A percentile compares a stretch with the other conserved stretches of the same genome.
Evolutionary conservation across 129 eudicot species (phyloP).

Genomic region (Arctium minus): DNA sequence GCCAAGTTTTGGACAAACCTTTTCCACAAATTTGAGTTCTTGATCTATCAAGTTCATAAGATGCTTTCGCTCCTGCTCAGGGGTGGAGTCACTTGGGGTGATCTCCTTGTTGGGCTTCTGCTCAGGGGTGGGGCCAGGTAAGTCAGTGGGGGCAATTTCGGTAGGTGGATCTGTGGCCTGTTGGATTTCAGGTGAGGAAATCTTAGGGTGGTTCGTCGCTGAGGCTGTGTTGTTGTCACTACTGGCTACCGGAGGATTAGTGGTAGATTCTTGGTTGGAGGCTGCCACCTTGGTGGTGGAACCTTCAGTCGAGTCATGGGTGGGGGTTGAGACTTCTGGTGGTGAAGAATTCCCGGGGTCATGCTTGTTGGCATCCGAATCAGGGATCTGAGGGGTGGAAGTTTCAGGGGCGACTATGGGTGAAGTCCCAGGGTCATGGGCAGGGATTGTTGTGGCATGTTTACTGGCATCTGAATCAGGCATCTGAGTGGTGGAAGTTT

Average conservation of each 20-base stretch:
- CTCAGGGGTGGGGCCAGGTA: not conserved
- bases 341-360: not conserved
- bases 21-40: not conserved
- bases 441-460: not conserved
- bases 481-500: not conserved
- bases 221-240: too few species aligned
- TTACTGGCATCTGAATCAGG: constrained; percentile 2
- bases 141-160: not conserved
- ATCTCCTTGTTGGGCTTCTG: not conserved
- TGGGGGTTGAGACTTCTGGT: not conserved
- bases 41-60: constrained; percentile 17
- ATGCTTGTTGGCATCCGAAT: not conserved
- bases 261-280: not conserved
- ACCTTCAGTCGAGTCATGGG: not conserved
- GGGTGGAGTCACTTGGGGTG: not conserved
- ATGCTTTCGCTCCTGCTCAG: not conserved
- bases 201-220: not conserved
- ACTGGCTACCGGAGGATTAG: not conserved
- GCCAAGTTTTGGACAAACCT: constrained; percentile 2
- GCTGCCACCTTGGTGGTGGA: not conserved
- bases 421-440: not conserved
- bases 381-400: not conserved
- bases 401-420: not conserved
- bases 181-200: not conserved
- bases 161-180: not conserved